A percentile compares a stretch with the other conserved stretches of the same genome.
phyloP scores from a whole-genome alignment of 257 asterid genomes.

The Paulownia fortunei region DNA sequence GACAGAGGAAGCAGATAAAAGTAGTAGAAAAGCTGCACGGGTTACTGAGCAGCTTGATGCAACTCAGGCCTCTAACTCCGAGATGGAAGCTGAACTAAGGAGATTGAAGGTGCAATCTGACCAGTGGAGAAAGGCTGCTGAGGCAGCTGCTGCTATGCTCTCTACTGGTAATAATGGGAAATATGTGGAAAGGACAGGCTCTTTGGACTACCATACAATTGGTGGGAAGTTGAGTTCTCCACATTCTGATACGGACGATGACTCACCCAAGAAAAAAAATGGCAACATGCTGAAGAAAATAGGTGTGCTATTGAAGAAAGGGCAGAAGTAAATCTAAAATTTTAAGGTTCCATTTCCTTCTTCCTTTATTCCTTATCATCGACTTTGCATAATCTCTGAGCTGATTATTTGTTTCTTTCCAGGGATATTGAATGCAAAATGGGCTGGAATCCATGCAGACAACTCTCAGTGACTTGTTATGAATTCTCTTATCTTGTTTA shows the following conservation, averaged over 20 bases:
- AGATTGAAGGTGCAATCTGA: conserved; percentile 78
- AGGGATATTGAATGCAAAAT: not conserved
- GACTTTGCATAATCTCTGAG: not conserved
- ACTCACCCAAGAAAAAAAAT: conserved; percentile 72
- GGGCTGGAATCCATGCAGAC: not conserved
- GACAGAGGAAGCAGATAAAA: conserved; percentile 57
- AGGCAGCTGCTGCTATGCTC: conserved; percentile 81
- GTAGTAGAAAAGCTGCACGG: conserved; percentile 46
- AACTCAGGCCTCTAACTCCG: conserved; percentile 60
- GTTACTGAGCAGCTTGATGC: conserved; percentile 71
- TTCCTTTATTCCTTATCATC: not conserved
- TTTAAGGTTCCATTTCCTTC: not conserved
- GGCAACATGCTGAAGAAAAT: conserved; percentile 80
- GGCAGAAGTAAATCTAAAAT: conserved; percentile 54
- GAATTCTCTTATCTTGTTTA: not conserved
- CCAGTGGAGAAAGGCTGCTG: conserved; percentile 96
- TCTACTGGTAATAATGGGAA: conserved; percentile 57
- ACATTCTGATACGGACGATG: conserved; percentile 58
- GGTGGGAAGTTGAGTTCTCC: conserved; percentile 59
- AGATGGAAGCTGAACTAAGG: conserved; percentile 76
- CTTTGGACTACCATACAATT: conserved; percentile 50
- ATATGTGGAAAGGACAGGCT: conserved; percentile 50
- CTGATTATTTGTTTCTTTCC: not conserved
- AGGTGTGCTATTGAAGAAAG: conserved; percentile 69
- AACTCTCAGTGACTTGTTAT: not conserved